Conservation (phyloP, 495 filamentous ascomycete species). For the Penicillium salamii region DNA sequence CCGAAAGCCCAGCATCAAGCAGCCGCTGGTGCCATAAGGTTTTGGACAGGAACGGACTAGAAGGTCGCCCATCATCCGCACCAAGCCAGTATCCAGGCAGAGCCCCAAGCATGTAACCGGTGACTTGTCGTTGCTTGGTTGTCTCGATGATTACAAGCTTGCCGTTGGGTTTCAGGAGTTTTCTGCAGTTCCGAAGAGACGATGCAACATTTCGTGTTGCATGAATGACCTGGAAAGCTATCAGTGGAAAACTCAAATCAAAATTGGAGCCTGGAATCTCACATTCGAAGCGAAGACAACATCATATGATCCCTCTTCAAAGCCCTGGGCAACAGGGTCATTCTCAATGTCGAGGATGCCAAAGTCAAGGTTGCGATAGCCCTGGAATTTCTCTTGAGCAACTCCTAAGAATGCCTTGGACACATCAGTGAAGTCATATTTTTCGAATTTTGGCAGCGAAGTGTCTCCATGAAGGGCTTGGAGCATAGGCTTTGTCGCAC, state of each 20-base stretch:
- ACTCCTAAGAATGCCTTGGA: neutral
- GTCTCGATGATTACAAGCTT: neutral
- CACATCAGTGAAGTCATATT: neutral
- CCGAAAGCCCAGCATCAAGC: too few relatives aligned
- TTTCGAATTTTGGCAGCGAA: neutral
- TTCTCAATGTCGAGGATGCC: slow-evolving; percentile 4
- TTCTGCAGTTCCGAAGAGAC: neutral
- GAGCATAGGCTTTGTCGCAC: neutral
- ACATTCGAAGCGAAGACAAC: slow-evolving; percentile 40
- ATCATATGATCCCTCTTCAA: slow-evolving; percentile 29
- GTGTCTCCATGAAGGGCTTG: neutral
- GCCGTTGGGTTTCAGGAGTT: neutral
- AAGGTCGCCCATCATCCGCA: neutral
- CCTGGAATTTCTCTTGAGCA: neutral
- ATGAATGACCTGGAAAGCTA: too few relatives aligned
- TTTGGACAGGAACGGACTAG: too few relatives aligned
- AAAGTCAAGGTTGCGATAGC: slow-evolving; percentile 22
- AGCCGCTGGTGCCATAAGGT: too few relatives aligned
- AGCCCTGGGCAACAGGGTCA: slow-evolving; percentile 33
- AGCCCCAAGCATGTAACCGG: too few relatives aligned
- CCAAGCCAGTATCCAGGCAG: neutral
- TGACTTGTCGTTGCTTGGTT: too few relatives aligned
- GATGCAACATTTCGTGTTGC: neutral
- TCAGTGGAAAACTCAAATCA: too few relatives aligned
- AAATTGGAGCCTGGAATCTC: too few relatives aligned